These are phyloP conservation scores for Entrophospora sp. DNA, from an alignment of 192 early-diverging fungal species.

Conservation along the genomic window DNA sequence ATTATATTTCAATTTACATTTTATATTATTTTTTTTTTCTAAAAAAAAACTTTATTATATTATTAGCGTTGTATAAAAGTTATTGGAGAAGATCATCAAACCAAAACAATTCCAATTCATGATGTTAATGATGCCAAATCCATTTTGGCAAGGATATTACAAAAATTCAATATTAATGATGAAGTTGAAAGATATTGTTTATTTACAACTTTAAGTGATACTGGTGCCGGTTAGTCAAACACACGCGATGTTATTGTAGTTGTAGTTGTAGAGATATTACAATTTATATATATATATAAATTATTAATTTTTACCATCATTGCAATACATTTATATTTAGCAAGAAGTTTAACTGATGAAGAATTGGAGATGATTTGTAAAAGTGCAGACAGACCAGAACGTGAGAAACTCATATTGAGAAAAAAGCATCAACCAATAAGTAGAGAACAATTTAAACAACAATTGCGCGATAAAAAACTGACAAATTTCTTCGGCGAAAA, in stretches of 20 bases:
- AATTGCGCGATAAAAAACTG: slow-evolving; percentile 31
- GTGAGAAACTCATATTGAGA: slow-evolving; percentile 62
- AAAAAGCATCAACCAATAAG: slow-evolving; percentile 58
- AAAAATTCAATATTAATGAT: slow-evolving; percentile 78
- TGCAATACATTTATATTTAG: slow-evolving; percentile 22
- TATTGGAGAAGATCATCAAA: slow-evolving; percentile 69
- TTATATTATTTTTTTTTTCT: neutral
- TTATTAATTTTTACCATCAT: neutral
- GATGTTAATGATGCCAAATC: slow-evolving; percentile 55
- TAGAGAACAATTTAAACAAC: slow-evolving; percentile 41
- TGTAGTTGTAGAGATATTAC: too few relatives aligned
- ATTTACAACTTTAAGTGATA: slow-evolving; percentile 63
- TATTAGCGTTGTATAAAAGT: slow-evolving; percentile 62
- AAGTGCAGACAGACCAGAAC: slow-evolving; percentile 52
- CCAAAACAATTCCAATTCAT: slow-evolving; percentile 69
- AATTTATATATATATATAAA: neutral
- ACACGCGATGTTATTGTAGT: too few relatives aligned
- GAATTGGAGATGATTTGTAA: slow-evolving; percentile 72
- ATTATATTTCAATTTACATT: neutral
- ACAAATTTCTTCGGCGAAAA: slow-evolving; percentile 19
- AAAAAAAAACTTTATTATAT: neutral
- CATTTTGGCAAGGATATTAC: slow-evolving; percentile 63
- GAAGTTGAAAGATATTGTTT: slow-evolving; percentile 63
- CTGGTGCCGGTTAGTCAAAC: slow-evolving; percentile 48
- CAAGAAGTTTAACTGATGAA: slow-evolving; percentile 61